Conservation (phyloP, 305 asterid species). For the Rubia peregrina region DNA sequence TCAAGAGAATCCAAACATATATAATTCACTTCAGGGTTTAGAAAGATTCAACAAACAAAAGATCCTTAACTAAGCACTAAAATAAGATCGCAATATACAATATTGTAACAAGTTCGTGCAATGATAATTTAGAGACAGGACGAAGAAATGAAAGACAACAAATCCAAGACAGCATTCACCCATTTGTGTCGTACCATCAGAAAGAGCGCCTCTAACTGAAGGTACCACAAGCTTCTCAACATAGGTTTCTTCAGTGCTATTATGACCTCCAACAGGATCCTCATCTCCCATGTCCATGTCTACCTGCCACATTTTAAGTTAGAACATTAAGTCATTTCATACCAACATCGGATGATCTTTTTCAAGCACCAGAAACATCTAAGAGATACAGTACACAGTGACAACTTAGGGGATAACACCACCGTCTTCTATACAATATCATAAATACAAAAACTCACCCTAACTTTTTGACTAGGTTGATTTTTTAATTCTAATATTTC, state of each 20-base stretch:
- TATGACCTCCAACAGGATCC: conserved; percentile 28
- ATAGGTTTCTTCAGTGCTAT: conserved; percentile 38
- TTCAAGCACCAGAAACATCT: conserved; percentile 7
- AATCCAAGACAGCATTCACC: neutral
- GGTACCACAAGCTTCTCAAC: conserved; percentile 29
- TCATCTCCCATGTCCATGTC: conserved; percentile 95
- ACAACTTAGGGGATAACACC: neutral
- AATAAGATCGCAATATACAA: neutral
- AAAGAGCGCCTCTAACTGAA: conserved; percentile 28
- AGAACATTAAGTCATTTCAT: neutral
- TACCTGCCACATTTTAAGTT: conserved; percentile 46
- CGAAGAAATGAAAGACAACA: neutral
- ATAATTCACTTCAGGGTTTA: neutral
- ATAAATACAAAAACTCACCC: neutral
- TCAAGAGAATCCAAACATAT: neutral
- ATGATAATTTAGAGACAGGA: neutral
- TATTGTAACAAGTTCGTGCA: neutral
- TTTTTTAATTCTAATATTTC: neutral
- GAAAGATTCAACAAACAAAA: neutral
- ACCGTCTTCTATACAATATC: neutral
- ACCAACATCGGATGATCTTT: neutral
- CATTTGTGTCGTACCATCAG: conserved; percentile 38
- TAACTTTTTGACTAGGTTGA: neutral
- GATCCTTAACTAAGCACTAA: neutral
- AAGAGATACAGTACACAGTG: neutral